Conservation (phyloP, 257 asterid species). For the Penstemon barbatus region DNA sequence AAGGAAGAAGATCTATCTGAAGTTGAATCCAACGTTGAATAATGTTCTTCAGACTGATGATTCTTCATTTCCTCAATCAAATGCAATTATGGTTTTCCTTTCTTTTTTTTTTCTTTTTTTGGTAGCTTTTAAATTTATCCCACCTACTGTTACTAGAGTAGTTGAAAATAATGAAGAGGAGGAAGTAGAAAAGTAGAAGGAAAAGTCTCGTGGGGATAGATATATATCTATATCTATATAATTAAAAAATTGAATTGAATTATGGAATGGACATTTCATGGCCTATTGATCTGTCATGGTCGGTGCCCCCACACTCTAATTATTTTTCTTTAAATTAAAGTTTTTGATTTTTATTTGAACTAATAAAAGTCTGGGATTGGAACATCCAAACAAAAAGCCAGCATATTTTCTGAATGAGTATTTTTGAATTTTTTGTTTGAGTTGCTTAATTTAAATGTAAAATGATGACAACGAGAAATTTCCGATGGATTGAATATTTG, state of each 20-base stretch:
- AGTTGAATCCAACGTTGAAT: constrained; percentile 21
- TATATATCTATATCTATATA: background rate
- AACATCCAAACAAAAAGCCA: constrained; percentile 28
- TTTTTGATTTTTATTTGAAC: background rate
- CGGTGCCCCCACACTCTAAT: constrained; percentile 37
- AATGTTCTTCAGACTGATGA: constrained; percentile 30
- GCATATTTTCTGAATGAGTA: background rate
- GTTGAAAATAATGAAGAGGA: background rate
- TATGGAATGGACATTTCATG: background rate
- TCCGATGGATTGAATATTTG: background rate
- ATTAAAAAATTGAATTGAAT: background rate
- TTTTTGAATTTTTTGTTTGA: constrained; percentile 5
- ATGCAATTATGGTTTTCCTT: background rate
- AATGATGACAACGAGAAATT: background rate
- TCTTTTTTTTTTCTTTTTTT: background rate
- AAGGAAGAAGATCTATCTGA: constrained; percentile 39
- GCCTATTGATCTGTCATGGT: constrained; percentile 26
- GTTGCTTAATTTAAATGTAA: constrained; percentile 16
- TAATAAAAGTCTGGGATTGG: background rate
- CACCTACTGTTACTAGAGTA: background rate
- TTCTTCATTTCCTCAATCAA: constrained; percentile 28
- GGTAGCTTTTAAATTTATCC: background rate
- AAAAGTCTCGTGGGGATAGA: constrained; percentile 10
- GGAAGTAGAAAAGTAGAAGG: constrained; percentile 22
- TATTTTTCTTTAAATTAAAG: background rate